Evolutionary conservation across 768 basidiomycete genomes (phyloP).

Genomic region (Collybia nuda): DNA sequence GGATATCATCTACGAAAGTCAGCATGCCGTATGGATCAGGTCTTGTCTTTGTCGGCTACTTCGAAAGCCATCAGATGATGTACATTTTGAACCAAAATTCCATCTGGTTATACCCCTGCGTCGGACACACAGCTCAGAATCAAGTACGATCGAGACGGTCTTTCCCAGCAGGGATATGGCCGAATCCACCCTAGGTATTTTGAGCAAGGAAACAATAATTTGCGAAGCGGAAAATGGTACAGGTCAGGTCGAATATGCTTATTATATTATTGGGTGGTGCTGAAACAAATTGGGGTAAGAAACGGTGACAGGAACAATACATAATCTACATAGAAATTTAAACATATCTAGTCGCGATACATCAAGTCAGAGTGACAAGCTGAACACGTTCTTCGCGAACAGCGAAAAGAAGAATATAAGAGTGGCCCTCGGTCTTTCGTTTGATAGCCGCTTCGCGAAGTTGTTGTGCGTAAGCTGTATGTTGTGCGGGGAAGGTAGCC

Average conservation of each 20-base stretch:
- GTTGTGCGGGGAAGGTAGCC: conserved; percentile 53
- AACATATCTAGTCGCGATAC: conserved; percentile 1
- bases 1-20: conserved; percentile 78
- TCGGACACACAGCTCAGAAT: conserved; percentile 60
- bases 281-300: conserved; percentile 12
- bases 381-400: conserved; percentile 71
- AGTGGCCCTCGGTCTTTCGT: conserved; percentile 61
- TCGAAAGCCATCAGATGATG: conserved; percentile 13
- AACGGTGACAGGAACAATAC: conserved; percentile 2
- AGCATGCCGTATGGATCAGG: conserved; percentile 73
- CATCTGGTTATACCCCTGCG: conserved; percentile 81
- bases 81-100: conserved; percentile 38
- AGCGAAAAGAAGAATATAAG: conserved; percentile 62
- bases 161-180: conserved; percentile 33
- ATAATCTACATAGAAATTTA: conserved; percentile 1
- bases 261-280: conserved; percentile 75
- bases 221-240: conserved; percentile 47
- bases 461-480: conserved; percentile 62
- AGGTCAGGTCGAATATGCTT: conserved; percentile 65
- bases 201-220: conserved; percentile 51
- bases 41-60: conserved; percentile 55
- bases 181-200: conserved; percentile 39
- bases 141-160: conserved; percentile 51
- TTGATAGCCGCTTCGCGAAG: conserved; percentile 66
- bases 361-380: conserved; percentile 42